Percentiles rank a stretch among this genome's conserved stretches.
These are phyloP conservation scores for Elongisporangium anandrum DNA, from an alignment of 352 stramenopile genomes.

Conservation along the genomic window DNA sequence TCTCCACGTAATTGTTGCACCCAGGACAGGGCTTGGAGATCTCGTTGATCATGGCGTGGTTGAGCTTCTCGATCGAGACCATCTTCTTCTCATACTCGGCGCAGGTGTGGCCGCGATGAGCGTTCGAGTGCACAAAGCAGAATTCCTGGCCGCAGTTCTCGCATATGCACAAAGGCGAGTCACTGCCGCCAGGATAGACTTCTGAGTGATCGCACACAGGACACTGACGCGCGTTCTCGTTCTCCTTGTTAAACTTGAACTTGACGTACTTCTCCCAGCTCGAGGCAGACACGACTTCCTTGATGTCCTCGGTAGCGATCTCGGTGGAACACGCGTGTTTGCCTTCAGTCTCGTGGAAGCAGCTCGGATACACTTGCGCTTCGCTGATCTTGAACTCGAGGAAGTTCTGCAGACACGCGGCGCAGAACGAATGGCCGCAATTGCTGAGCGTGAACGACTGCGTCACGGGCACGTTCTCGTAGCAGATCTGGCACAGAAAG, in stretches of 20 bases:
- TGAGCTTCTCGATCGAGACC: constrained; percentile 81
- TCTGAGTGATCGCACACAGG: constrained; percentile 56
- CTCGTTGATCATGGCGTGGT: constrained; percentile 68
- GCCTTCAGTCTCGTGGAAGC: constrained; percentile 42
- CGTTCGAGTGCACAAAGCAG: constrained; percentile 87
- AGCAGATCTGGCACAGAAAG: constrained; percentile 77
- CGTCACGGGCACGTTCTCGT: constrained; percentile 41
- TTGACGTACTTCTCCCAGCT: constrained; percentile 74
- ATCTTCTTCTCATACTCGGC: constrained; percentile 73
- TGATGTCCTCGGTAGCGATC: constrained; percentile 43
- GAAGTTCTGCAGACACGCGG: constrained; percentile 51
- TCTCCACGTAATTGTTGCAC: constrained; percentile 88
- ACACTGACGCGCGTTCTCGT: constrained; percentile 55
- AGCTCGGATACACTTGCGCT: constrained; percentile 65
- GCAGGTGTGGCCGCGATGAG: constrained; percentile 65
- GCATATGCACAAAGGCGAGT: constrained; percentile 41
- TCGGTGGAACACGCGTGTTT: constrained; percentile 29
- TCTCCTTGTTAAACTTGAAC: constrained; percentile 84
- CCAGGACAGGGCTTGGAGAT: constrained; percentile 84
- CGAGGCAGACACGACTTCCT: constrained; percentile 32
- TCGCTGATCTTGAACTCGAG: constrained; percentile 73
- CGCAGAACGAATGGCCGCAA: constrained; percentile 62
- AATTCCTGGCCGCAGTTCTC: constrained; percentile 48
- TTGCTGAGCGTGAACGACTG: constrained; percentile 28
- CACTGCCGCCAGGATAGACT: constrained; percentile 26